A percentile compares a stretch with the other conserved stretches of the same genome.
Evolutionary conservation across 2,329 filamentous ascomycete genomes (phyloP).

Genomic region (Botryotinia convoluta): DNA sequence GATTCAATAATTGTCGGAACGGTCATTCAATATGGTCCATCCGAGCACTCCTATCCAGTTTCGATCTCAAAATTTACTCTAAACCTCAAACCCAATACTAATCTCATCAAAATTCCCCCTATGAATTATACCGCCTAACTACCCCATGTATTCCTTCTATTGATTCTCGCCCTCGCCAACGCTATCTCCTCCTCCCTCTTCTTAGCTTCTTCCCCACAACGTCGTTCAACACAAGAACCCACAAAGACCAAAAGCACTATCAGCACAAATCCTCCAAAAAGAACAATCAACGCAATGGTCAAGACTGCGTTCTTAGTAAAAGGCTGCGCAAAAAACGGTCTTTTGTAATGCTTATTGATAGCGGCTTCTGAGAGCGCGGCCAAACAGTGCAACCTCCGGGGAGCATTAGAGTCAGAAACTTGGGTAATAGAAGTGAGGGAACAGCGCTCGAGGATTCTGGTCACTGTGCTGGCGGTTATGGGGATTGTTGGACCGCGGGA

Average conservation of each 20-base stretch:
- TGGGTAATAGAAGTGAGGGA: not conserved
- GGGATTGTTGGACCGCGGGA: not conserved
- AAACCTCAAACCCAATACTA: not conserved
- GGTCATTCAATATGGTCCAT: no score
- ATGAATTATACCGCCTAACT: not conserved
- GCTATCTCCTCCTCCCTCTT: not conserved
- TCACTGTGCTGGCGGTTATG: not conserved
- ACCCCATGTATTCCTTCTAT: not conserved
- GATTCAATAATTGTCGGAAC: no score
- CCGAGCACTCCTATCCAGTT: not conserved
- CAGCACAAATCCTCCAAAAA: not conserved
- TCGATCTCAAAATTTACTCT: not conserved
- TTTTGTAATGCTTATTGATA: not conserved
- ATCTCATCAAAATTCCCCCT: not conserved
- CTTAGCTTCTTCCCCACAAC: not conserved
- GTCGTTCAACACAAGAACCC: no score
- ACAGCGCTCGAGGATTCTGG: not conserved
- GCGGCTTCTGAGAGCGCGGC: not conserved
- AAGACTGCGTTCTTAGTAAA: not conserved
- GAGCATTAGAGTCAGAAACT: not conserved
- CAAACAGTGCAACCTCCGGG: not conserved
- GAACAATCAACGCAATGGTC: not conserved
- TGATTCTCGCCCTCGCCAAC: not conserved
- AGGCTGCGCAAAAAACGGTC: not conserved
- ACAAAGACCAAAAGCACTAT: not conserved